Evolutionary conservation across 2,329 filamentous ascomycete genomes (phyloP).

Genomic region (Sclerotinia sclerotiorum): DNA sequence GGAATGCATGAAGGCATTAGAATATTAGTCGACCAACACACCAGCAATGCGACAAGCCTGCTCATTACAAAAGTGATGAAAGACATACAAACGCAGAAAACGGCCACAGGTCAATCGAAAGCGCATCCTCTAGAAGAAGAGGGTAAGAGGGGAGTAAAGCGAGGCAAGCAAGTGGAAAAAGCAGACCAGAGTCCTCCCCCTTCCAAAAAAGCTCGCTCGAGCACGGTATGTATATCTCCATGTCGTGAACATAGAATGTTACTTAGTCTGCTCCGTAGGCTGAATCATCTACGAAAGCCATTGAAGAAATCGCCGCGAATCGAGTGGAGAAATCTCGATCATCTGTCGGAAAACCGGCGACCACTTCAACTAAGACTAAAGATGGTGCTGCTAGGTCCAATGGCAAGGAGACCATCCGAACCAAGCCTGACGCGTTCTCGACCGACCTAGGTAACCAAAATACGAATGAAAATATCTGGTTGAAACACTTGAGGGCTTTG

Average conservation of each 20-base stretch:
- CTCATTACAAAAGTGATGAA: not conserved
- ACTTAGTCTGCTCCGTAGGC: not conserved
- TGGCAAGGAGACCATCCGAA: not conserved
- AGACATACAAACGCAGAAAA: not conserved
- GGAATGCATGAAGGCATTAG: not conserved
- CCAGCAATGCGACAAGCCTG: not conserved
- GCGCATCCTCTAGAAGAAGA: not conserved
- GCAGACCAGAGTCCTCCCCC: not conserved
- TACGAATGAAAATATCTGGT: not conserved
- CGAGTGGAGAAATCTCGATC: not conserved
- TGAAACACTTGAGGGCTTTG: not conserved
- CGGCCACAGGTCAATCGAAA: not conserved
- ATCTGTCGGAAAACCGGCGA: not conserved
- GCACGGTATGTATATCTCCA: not conserved
- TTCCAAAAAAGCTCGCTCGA: not conserved
- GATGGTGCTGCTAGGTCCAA: not conserved
- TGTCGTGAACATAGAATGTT: not conserved
- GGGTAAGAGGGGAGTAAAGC: not conserved
- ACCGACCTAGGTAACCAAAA: not conserved
- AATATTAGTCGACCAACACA: not conserved
- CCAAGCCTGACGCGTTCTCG: not conserved
- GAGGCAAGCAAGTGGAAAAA: not conserved
- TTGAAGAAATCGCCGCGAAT: not conserved
- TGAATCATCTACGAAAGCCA: not conserved
- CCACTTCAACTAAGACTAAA: not conserved